These are phyloP conservation scores for Hypomyces rosellus DNA, from an alignment of 2,329 filamentous ascomycete species.

Conservation along the genomic window DNA sequence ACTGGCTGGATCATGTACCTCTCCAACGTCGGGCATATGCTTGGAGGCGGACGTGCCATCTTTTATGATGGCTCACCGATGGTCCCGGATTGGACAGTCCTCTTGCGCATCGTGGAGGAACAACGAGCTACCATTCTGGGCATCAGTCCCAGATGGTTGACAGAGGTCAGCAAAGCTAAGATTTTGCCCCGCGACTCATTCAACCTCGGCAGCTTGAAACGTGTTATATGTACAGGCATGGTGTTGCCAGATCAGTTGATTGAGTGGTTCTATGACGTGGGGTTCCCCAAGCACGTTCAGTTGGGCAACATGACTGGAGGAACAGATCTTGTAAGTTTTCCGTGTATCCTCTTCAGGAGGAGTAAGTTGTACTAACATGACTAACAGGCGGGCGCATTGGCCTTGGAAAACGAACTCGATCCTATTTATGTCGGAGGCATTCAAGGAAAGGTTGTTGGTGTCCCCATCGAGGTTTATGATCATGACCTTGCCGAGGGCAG, in stretches of 20 bases:
- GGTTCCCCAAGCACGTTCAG: slow-evolving; percentile 61
- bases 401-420: slow-evolving; percentile 59
- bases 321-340: slow-evolving; percentile 59
- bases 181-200: slow-evolving; percentile 56
- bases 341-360: not conserved
- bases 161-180: slow-evolving; percentile 60
- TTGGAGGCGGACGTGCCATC: slow-evolving; percentile 55
- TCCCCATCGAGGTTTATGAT: slow-evolving; percentile 55
- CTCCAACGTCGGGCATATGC: slow-evolving; percentile 49
- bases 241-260: slow-evolving; percentile 71
- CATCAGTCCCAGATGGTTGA: slow-evolving; percentile 69
- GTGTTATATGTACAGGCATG: slow-evolving; percentile 73
- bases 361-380: not conserved
- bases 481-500: slow-evolving; percentile 46
- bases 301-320: slow-evolving; percentile 71
- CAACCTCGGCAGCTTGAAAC: slow-evolving; percentile 54
- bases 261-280: slow-evolving; percentile 70
- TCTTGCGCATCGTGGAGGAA: slow-evolving; percentile 56
- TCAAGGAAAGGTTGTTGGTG: slow-evolving; percentile 43
- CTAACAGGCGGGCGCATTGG: slow-evolving; percentile 50
- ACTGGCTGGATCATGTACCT: slow-evolving; percentile 91
- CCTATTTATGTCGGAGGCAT: slow-evolving; percentile 57
- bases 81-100: slow-evolving; percentile 56
- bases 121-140: slow-evolving; percentile 67
- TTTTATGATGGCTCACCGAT: slow-evolving; percentile 85